Base-by-base conservation (phyloP, 2,329 filamentous ascomycete species). In the Xylariaceae sp. region DNA sequence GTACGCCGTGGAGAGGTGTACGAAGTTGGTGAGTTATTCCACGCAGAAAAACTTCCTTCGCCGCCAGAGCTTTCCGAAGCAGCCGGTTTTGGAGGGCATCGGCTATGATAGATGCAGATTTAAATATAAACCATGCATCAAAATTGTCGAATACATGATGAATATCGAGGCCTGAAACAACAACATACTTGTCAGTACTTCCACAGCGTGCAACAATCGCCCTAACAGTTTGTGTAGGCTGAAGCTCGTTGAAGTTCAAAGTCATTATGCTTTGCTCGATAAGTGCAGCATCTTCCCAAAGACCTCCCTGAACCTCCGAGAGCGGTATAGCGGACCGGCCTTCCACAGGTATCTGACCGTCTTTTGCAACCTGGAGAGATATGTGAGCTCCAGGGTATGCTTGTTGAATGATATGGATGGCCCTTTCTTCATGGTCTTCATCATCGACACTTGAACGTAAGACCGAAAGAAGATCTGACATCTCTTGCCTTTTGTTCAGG, bases 121-220 rank as follows among this genome's bases (percentile, higher is more conserved):
- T 43, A 20, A 30, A 41, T 27, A 55, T 42, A 24, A 55, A 55
- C 53, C 53, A 55, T 7, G 53, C 33, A 6, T 55, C 53, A 4
- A 55, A 52, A 24, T 55, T 42, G 11, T 55, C 53, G 15, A 51
- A 47, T 15, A 55, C 47, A 10, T 55, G 47, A 26, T 55, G 53
- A 20, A 55, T 55, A 23, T 55, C 53, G 13, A 51, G 53, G 4
- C 47, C 41, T 9, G 53, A 46, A 20, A 55, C 47, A 8, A 55
- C 53, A 30, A 55, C 24, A 29, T 51, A 52, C 15, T 46, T 51
- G 3, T 55, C 53, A 10, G 47, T 41, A 20, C 40, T 47, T 32
- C 53, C 48, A 27, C 47, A 55, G 11, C 45, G 53, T 8, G 53
- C 53, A 20, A 55, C 32, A 15, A 52, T 15, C 3, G 53, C 53